phyloP scores from a whole-genome alignment of 805 yeast genomes.

The Metschnikowia peoriensis region DNA sequence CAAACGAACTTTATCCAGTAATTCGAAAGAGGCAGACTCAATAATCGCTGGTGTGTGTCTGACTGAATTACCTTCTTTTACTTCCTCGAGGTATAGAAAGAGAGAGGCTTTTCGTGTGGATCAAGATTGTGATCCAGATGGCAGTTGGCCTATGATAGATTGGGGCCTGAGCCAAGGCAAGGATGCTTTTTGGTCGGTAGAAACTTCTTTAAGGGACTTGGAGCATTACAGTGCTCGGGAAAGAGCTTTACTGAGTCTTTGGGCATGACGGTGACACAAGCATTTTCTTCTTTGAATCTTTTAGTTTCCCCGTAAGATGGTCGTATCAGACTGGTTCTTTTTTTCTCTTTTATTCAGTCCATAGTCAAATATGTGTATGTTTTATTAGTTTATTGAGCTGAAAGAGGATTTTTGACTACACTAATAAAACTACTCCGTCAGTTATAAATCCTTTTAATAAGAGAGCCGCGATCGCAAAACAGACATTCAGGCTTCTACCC shows the following conservation, averaged over 20 bases:
- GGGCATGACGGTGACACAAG: slow-evolving; percentile 7
- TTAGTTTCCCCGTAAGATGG: no score
- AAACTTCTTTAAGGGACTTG: slow-evolving; percentile 26
- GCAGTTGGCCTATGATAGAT: slow-evolving; percentile 6
- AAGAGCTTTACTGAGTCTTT: slow-evolving; percentile 19
- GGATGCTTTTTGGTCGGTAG: slow-evolving; percentile 26
- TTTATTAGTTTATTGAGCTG: no score
- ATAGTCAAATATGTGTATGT: no score
- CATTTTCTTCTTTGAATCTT: no score
- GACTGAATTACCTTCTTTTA: background rate
- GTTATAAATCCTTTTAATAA: no score
- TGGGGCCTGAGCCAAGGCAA: background rate
- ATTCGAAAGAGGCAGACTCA: background rate
- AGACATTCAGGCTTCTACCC: no score
- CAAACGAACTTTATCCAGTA: no score
- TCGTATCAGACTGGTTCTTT: no score
- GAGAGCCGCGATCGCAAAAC: no score
- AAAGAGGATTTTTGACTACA: no score
- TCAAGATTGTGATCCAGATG: background rate
- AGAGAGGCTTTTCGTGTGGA: slow-evolving; percentile 6
- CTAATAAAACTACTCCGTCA: no score
- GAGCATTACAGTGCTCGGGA: slow-evolving; percentile 28
- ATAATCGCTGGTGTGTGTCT: background rate
- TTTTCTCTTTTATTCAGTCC: no score
- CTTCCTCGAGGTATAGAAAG: slow-evolving; percentile 7